Evolutionary conservation across 768 basidiomycete species (phyloP), one percentile per base, ranked within the genome.

Genomic region (Tricholoma sp.): DNA sequence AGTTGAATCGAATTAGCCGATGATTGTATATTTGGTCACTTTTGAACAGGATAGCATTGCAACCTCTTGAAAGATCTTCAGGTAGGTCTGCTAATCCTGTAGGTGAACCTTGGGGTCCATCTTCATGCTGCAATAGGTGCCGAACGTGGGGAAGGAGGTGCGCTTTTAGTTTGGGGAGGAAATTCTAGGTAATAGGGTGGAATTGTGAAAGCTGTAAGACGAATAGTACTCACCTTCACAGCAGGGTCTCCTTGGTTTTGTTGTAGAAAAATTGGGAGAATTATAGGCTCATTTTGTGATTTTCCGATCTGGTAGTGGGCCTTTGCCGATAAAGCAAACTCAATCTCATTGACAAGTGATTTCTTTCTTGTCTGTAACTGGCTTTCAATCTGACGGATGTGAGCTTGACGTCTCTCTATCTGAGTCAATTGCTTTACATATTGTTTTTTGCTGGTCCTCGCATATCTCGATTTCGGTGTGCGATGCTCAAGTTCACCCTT

Each of bases 401-500:
- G 21, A 2, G 29, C 54, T 12, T 54, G 54, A 5, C 12, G 39
- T 54, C 22, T 5, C 29, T 54, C 54, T 7, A 54, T 54, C 37
- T 54, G 54, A 16, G 51, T n/a, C 34, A 52, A 11, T 18, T 52
- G 51, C 4, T 9, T 21, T 2, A 52, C 2, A 16, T n/a, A 12
- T 0, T 22, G 16, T 19, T 54, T 54, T 19, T 24, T 9, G 11
- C 54, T 54, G n/a, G 54, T 54, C 8, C 41, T 22, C 21, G 18
- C 24, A 14, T 45, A 54, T 9, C 54, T 54, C 3, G 54, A 45
- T 11, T 54, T 54, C 5, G 52, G 3, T 5, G 35, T 41, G 24
- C 7, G 52, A 29, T 54, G 52, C 18, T 54, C 52, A 0, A 54
- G 52, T 54, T 54, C 35, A 10, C 52, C 52, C 52, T 53, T 32